These are phyloP conservation scores for Berkeleyomyces basicola DNA, from an alignment of 2,329 filamentous ascomycete genomes.

Conservation along the genomic window DNA sequence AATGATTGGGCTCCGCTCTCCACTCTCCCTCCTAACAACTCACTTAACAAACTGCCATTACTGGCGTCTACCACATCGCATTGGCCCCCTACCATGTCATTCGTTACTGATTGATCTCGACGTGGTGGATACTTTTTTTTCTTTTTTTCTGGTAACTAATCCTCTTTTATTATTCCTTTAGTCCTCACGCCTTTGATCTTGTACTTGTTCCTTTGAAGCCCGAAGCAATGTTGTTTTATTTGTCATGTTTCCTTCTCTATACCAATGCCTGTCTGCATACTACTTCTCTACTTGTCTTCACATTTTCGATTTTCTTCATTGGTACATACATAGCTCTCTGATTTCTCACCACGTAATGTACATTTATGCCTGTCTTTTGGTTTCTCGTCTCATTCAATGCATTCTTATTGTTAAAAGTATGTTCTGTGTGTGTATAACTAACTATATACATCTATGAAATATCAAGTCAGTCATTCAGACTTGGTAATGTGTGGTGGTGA, in stretches of 20 bases:
- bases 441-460: too few species aligned
- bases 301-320: not conserved
- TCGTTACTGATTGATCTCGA: too few species aligned
- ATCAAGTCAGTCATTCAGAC: too few species aligned
- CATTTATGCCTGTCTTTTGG: not conserved
- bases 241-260: not conserved
- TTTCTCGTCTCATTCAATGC: not conserved
- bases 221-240: slow-evolving; percentile 1
- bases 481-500: too few species aligned
- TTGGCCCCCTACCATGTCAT: not conserved
- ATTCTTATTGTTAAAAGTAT: not conserved
- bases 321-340: not conserved
- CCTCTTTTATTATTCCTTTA: not conserved
- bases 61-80: not conserved
- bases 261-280: slow-evolving; percentile 3
- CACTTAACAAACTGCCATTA: not conserved
- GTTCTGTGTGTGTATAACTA: slow-evolving; percentile 4
- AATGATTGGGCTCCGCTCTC: slow-evolving; percentile 1
- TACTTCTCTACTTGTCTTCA: not conserved
- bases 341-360: not conserved
- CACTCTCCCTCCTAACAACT: not conserved
- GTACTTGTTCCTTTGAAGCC: not conserved
- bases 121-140: not conserved
- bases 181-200: not conserved
- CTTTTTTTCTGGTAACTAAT: not conserved